phyloP scores from a whole-genome alignment of 176 grass and related monocot genomes.

The Chloris gayana region DNA sequence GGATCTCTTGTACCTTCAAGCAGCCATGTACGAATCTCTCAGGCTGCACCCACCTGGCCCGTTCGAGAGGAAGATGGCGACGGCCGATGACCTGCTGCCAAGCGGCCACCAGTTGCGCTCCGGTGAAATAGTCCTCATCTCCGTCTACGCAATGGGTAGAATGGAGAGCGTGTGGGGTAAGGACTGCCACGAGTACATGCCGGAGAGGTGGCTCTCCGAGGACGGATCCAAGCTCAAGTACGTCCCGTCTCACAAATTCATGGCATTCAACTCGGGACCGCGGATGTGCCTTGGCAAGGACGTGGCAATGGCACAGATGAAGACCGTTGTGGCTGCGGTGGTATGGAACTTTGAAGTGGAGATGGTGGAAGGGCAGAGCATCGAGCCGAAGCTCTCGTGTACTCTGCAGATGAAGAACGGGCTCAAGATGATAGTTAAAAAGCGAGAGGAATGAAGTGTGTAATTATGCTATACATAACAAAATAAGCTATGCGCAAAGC shows the following conservation, averaged over 20 bases:
- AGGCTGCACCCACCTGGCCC: conserved; percentile 38
- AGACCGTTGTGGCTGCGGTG: background rate
- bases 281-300: conserved; percentile 19
- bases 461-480: background rate
- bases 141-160: conserved; percentile 10
- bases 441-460: background rate
- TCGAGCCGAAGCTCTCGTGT: background rate
- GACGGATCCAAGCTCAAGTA: background rate
- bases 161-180: conserved; percentile 11
- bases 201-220: conserved; percentile 13
- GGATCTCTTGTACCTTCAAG: conserved; percentile 44
- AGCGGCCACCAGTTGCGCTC: background rate
- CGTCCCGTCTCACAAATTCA: conserved; percentile 20
- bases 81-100: conserved; percentile 14
- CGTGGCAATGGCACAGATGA: conserved; percentile 15
- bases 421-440: background rate
- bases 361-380: background rate
- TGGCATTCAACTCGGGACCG: conserved; percentile 20
- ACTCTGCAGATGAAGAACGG: conserved; percentile 16
- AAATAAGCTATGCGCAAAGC: too few relatives aligned
- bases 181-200: background rate
- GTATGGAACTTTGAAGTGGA: conserved; percentile 28
- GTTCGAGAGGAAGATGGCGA: conserved; percentile 22
- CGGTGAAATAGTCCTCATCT: background rate
- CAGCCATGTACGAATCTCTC: conserved; percentile 48